Base-by-base conservation (phyloP, 2,329 filamentous ascomycete genomes). In the Fusarium denticulatum region DNA sequence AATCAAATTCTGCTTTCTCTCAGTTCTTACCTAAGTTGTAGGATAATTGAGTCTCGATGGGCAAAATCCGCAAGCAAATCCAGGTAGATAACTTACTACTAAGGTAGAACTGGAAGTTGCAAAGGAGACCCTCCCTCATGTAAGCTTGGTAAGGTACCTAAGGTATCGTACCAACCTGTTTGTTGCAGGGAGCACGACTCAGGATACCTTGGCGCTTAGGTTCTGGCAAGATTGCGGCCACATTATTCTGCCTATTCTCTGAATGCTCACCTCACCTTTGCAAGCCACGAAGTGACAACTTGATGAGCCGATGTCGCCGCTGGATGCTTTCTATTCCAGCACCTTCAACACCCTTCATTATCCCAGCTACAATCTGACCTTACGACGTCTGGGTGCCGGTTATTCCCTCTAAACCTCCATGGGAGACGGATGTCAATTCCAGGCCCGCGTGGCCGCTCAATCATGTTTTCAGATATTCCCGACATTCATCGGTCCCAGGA, bases 131-230 rank as follows among this genome's bases (percentile, higher is more conserved):
- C 8, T 36, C 16, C 34, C 16, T 36, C 34, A 36, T 36, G 34
- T n/a, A 49, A 47, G 45, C 26, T 47, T 47, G 45, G 18, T 28
- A 47, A 28, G 45, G 46, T n/a, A 47, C 10, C 20, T 30, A 34
- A 37, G 24, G 26, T 39, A 53, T 64, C 40, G 42, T 32, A n/a
- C 24, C 24, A 56, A 42, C 47, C 40, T 55, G 63, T 39, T 36
- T 26, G 47, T n/a, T 52, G 47, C 71, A 75, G 64, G 74, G 64
- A 64, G 65, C 73, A 76, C 75, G 75, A 77, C 75, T 77, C 75
- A 75, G 73, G 67, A 47, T 64, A 56, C 42, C 57, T 52, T 52
- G 36, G 58, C 67, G 45, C 53, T 62, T n/a, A n/a, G n/a, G n/a
- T n/a, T 53, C 55, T 69, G 49, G 61, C 66, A 75, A 56, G 69